Evolutionary conservation across 345 rosid genomes (phyloP), one percentile per base, ranked within the genome.

Genomic region (Citrus australasica): DNA sequence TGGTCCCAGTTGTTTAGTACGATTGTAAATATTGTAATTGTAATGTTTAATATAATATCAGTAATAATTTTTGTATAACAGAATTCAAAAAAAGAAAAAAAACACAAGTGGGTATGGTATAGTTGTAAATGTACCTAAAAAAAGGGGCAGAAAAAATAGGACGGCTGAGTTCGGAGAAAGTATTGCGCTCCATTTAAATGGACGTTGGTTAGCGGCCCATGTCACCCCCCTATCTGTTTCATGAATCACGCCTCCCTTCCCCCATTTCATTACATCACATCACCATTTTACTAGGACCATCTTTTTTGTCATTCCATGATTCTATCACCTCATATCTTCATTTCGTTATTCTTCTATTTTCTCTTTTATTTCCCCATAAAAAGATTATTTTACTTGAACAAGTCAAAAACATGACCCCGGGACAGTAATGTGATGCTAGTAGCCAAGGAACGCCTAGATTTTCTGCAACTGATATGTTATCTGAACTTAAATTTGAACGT

Each of bases 401-500:
- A 56, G 51, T 33, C 30, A 55, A 58, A 32, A 32, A 33, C 17
- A 7, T 48, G 74, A 1, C 33, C 21, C 37, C 17, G 19, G 6
- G 9, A 4, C 25, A 48, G 13, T 9, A 17, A 21, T 63, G 13
- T 63, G 5, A 30, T 25, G 67, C 32, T 30, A 28, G 3, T 14
- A 28, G 67, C 67, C 9, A 28, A 62, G 16, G 33, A 30, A 30
- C 21, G 48, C 16, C 30, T 56, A 2, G 48, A 33, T 32, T 51
- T 71, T 71, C 60, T 30, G 70, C 48, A 51, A 71, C 62, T 71
- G 74, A 71, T 56, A 35, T 16, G 25, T 25, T 40, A 40, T 74
- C 77, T 19, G 2, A 40, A 42, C 19, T 42, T 27, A 9, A 30
- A 19, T 70, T 55, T 51, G 74, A 69, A 48, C 60, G 30, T 53